These are phyloP conservation scores for Saccharomyces cerevisiae DNA, from an alignment of 805 yeast genomes.

Conservation along the genomic window DNA sequence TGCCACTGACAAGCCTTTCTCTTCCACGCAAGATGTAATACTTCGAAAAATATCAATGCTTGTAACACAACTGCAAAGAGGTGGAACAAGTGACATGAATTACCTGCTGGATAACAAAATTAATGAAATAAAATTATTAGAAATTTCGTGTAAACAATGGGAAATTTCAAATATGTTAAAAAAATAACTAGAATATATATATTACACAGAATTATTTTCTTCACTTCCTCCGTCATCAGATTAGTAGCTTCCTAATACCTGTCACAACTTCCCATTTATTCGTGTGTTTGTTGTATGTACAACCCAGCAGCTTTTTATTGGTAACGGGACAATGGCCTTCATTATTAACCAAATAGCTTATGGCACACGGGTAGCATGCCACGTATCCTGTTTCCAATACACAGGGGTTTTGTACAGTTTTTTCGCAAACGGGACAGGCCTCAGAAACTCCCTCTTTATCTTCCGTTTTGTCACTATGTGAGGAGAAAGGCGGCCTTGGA, in stretches of 20 bases:
- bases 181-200: not conserved
- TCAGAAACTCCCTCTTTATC: constrained; percentile 2
- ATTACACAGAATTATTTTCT: not conserved
- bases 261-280: constrained; percentile 68
- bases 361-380: constrained; percentile 82
- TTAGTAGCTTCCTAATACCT: constrained; percentile 67
- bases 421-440: constrained; percentile 63
- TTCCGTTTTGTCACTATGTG: not conserved
- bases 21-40: constrained; percentile 9
- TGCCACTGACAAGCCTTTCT: not conserved
- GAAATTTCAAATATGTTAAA: constrained; percentile 11
- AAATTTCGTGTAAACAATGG: constrained; percentile 25
- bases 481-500: constrained; percentile 12
- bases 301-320: constrained; percentile 60
- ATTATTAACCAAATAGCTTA: constrained; percentile 45
- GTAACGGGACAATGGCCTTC: constrained; percentile 73
- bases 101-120: constrained; percentile 19
- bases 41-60: constrained; percentile 17
- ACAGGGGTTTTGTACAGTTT: constrained; percentile 66
- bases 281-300: constrained; percentile 49
- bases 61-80: constrained; percentile 14
- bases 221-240: constrained; percentile 29
- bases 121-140: constrained; percentile 18
- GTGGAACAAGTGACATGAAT: constrained; percentile 20
- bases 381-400: constrained; percentile 87